These are phyloP conservation scores for Xylariomycetidae sp. DNA, from an alignment of 2,329 filamentous ascomycete species.

Conservation along the genomic window DNA sequence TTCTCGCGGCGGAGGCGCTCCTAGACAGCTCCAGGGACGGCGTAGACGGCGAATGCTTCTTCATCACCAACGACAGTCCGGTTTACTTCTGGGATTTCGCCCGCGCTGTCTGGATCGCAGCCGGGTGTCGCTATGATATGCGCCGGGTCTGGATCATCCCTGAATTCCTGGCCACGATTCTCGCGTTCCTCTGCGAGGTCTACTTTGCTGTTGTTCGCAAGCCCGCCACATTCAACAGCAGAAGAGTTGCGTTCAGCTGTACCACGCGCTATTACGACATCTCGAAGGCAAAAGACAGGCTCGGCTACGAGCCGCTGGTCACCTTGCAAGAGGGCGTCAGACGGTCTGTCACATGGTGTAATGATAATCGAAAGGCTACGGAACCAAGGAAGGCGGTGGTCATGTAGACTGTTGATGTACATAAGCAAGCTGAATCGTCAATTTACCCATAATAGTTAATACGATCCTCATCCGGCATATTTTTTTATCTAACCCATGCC, in stretches of 20 bases:
- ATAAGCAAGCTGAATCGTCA: too few relatives aligned
- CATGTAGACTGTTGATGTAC: too few relatives aligned
- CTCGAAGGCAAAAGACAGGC: constrained; percentile 64
- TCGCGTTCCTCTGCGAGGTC: constrained; percentile 52
- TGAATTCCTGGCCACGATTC: constrained; percentile 43
- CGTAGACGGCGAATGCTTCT: constrained; percentile 30
- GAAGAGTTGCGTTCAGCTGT: constrained; percentile 61
- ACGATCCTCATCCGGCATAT: too few relatives aligned
- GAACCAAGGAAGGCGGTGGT: too few relatives aligned
- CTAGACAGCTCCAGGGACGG: too few relatives aligned
- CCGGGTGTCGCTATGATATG: constrained; percentile 47
- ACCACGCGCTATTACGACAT: constrained; percentile 79
- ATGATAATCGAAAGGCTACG: too few relatives aligned
- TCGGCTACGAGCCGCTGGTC: constrained; percentile 67
- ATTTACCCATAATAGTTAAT: too few relatives aligned
- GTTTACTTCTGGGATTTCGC: constrained; percentile 30
- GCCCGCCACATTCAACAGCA: constrained; percentile 54
- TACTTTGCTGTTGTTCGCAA: constrained; percentile 44
- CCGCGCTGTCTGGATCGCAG: constrained; percentile 53
- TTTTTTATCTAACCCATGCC: too few relatives aligned
- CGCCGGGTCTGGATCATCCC: constrained; percentile 52
- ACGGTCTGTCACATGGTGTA: constrained; percentile 49
- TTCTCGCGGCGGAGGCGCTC: too few relatives aligned
- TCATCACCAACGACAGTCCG: constrained; percentile 28
- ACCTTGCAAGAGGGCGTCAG: constrained; percentile 60